Conservation (phyloP, 2,329 filamentous ascomycete species). For the Emericellopsis atlantica region DNA sequence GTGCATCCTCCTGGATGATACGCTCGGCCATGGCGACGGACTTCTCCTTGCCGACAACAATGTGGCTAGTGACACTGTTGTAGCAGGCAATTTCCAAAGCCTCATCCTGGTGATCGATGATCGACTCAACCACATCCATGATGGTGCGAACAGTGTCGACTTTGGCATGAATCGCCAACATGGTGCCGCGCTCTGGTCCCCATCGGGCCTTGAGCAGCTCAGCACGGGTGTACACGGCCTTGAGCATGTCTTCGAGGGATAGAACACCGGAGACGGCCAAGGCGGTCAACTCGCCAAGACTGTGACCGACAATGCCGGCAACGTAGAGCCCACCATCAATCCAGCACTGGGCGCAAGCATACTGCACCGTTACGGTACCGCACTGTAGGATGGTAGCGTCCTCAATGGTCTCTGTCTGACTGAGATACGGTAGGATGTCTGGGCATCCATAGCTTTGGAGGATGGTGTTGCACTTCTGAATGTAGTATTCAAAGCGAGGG, state of each 20-base stretch:
- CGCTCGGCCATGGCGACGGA: constrained; percentile 3
- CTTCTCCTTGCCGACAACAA: constrained; percentile 4
- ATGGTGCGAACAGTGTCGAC: constrained; percentile 4
- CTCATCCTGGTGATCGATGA: constrained; percentile 1
- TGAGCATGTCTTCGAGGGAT: constrained; percentile 15
- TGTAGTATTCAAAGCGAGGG: not conserved
- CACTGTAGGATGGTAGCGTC: constrained; percentile 1
- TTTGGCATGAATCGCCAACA: constrained; percentile 16
- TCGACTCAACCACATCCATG: constrained; percentile 3
- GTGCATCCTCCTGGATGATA: constrained; percentile 2
- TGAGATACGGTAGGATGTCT: not conserved
- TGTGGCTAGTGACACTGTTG: constrained; percentile 5
- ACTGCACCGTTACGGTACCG: constrained; percentile 8
- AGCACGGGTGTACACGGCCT: constrained; percentile 15
- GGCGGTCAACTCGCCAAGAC: constrained; percentile 24
- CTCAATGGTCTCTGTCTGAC: not conserved
- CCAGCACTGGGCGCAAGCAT: constrained; percentile 9
- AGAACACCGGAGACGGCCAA: constrained; percentile 18
- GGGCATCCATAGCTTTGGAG: not conserved
- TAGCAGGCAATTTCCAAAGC: constrained; percentile 8
- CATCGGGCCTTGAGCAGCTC: constrained; percentile 16
- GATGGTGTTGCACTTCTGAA: constrained; percentile 1
- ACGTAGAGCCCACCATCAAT: constrained; percentile 8
- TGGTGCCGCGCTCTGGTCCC: constrained; percentile 18
- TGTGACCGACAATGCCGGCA: constrained; percentile 16